Conservation (phyloP, 2,329 filamentous ascomycete genomes). For the Bipolaris victoriae region DNA sequence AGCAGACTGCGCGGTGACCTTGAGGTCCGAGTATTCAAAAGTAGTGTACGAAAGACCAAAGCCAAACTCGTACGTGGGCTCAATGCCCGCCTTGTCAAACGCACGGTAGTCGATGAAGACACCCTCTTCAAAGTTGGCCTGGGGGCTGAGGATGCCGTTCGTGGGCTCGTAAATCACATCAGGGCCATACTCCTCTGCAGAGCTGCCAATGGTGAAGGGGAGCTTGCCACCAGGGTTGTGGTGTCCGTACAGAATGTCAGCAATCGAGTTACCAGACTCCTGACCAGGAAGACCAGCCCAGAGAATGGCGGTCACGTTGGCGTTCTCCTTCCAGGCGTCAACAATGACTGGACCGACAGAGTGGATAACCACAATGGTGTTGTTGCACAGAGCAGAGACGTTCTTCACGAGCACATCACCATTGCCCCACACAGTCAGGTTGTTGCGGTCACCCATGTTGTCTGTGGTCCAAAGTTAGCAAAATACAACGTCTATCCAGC, state of each 20-base stretch:
- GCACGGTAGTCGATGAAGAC: conserved; percentile 82
- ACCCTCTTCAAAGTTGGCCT: conserved; percentile 77
- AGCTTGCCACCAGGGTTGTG: conserved; percentile 78
- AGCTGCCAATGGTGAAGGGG: conserved; percentile 79
- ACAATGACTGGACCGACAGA: conserved; percentile 80
- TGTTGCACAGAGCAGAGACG: conserved; percentile 77
- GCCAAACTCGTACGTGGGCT: conserved; percentile 81
- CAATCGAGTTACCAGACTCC: conserved; percentile 79
- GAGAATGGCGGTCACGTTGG: conserved; percentile 82
- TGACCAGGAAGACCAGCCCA: conserved; percentile 83
- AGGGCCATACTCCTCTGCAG: conserved; percentile 70
- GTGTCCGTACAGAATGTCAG: conserved; percentile 82
- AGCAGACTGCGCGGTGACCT: conserved; percentile 59
- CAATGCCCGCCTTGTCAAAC: conserved; percentile 70
- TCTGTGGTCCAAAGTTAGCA: not conserved
- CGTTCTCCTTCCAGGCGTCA: conserved; percentile 73
- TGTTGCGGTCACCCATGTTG: conserved; percentile 88
- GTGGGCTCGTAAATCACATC: conserved; percentile 72
- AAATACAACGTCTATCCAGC: not conserved
- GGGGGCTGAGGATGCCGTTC: conserved; percentile 69
- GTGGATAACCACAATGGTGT: conserved; percentile 92
- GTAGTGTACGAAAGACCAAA: conserved; percentile 81
- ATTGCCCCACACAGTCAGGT: conserved; percentile 85
- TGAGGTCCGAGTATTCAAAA: conserved; percentile 74
- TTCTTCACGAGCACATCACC: conserved; percentile 83